A percentile compares a stretch with the other conserved stretches of the same genome.
Evolutionary conservation across 768 basidiomycete genomes (phyloP).

Genomic region (Mycena vulgaris): DNA sequence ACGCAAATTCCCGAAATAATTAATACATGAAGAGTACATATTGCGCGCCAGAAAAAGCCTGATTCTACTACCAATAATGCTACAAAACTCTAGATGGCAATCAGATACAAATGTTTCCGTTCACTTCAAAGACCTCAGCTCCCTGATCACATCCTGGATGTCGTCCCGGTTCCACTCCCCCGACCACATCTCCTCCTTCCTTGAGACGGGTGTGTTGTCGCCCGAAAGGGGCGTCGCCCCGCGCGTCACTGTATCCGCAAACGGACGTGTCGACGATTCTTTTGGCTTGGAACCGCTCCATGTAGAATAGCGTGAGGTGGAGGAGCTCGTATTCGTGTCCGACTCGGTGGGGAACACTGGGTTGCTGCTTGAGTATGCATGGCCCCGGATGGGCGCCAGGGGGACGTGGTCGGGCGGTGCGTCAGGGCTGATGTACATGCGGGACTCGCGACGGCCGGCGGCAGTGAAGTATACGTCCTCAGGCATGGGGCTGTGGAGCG

Average conservation of each 20-base stretch:
- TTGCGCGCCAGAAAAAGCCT: constrained; percentile 9
- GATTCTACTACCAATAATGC: constrained; percentile 20
- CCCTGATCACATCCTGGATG: constrained; percentile 37
- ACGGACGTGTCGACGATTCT: constrained; percentile 25
- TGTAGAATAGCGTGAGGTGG: constrained; percentile 12
- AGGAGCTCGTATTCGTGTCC: neutral
- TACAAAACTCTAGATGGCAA: constrained; percentile 20
- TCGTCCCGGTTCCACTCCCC: constrained; percentile 38
- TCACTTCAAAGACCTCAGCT: constrained; percentile 33
- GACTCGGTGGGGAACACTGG: neutral
- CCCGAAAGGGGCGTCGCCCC: neutral
- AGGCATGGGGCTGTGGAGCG: constrained; percentile 19
- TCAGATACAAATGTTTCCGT: neutral
- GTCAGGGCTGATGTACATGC: constrained; percentile 33
- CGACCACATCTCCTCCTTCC: constrained; percentile 33
- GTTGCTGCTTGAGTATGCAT: constrained; percentile 34
- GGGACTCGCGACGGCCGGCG: constrained; percentile 36
- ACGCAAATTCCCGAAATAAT: too few species aligned
- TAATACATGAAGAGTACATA: neutral
- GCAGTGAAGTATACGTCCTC: constrained; percentile 40
- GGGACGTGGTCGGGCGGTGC: constrained; percentile 7
- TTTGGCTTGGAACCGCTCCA: constrained; percentile 20
- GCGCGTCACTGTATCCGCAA: constrained; percentile 12
- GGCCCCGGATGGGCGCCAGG: constrained; percentile 17
- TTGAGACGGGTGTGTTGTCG: constrained; percentile 27